Percentiles rank a stretch among this genome's conserved stretches.
Evolutionary conservation across 345 rosid genomes (phyloP).

Genomic region (Lepidium africanum): DNA sequence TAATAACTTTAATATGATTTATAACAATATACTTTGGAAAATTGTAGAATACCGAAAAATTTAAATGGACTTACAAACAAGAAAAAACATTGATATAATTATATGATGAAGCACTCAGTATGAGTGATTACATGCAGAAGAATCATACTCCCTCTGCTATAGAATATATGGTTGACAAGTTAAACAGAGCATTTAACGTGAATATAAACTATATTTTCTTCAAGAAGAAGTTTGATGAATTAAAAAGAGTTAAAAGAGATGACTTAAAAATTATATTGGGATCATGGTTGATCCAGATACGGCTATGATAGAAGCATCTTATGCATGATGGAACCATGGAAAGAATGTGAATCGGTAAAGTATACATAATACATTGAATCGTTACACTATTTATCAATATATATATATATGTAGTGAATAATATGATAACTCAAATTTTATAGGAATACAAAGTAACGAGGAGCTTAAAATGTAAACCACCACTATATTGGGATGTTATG

Average conservation of each 20-base stretch:
- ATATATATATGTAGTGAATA: too few species aligned
- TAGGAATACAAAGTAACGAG: not conserved
- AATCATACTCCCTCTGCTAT: not conserved
- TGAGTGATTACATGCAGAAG: not conserved
- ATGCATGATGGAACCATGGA: not conserved
- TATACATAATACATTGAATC: not conserved
- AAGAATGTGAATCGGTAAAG: not conserved
- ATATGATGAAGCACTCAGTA: not conserved
- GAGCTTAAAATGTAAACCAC: not conserved
- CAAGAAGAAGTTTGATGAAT: not conserved
- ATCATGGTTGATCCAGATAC: not conserved
- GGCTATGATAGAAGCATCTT: not conserved
- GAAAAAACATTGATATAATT: not conserved
- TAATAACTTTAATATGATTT: too few species aligned
- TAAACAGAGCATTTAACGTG: not conserved
- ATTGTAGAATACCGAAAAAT: not conserved
- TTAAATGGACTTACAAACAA: not conserved
- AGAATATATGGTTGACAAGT: not conserved
- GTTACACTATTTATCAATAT: too few species aligned
- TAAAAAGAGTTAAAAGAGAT: too few species aligned
- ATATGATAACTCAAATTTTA: not conserved
- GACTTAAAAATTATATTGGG: too few species aligned
- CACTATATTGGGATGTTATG: not conserved
- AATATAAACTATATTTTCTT: not conserved
- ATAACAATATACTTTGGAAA: not conserved